Percentiles rank a stretch among this genome's conserved stretches.
Conservation (phyloP, 2,329 filamentous ascomycete genomes). For the Podosphaera xanthii region DNA sequence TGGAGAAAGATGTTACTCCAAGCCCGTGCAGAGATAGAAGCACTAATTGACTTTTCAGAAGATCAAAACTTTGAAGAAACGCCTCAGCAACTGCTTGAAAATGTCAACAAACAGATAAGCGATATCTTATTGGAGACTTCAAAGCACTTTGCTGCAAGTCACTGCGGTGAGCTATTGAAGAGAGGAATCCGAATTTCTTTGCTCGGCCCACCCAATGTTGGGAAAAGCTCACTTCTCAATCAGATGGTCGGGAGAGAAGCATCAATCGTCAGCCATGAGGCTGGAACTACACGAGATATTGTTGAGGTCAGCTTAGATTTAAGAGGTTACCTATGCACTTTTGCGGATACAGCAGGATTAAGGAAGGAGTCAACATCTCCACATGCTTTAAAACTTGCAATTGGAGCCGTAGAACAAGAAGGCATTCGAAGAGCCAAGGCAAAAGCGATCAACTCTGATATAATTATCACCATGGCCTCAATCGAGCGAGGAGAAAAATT, state of each 20-base stretch:
- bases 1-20: slow-evolving; percentile 62
- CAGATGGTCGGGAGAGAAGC: slow-evolving; percentile 75
- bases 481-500: slow-evolving; percentile 27
- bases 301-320: slow-evolving; percentile 82
- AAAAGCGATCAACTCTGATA: slow-evolving; percentile 61
- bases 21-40: slow-evolving; percentile 78
- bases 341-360: slow-evolving; percentile 87
- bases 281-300: slow-evolving; percentile 82
- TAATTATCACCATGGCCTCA: slow-evolving; percentile 62
- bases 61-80: slow-evolving; percentile 94
- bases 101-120: slow-evolving; percentile 41
- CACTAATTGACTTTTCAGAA: slow-evolving; percentile 89
- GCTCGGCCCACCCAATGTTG: slow-evolving; percentile 77
- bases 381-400: slow-evolving; percentile 12
- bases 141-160: slow-evolving; percentile 51
- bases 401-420: slow-evolving; percentile 65
- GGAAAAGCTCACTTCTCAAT: slow-evolving; percentile 88
- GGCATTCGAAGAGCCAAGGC: slow-evolving; percentile 72
- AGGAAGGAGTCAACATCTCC: slow-evolving; percentile 22
- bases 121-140: slow-evolving; percentile 38
- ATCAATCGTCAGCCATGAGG: slow-evolving; percentile 81
- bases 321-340: slow-evolving; percentile 72
- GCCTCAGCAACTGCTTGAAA: slow-evolving; percentile 44
- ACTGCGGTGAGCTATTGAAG: slow-evolving; percentile 61
- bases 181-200: slow-evolving; percentile 72